Evolutionary conservation across 2,329 filamentous ascomycete genomes (phyloP).

Genomic region (Alternaria longipes): DNA sequence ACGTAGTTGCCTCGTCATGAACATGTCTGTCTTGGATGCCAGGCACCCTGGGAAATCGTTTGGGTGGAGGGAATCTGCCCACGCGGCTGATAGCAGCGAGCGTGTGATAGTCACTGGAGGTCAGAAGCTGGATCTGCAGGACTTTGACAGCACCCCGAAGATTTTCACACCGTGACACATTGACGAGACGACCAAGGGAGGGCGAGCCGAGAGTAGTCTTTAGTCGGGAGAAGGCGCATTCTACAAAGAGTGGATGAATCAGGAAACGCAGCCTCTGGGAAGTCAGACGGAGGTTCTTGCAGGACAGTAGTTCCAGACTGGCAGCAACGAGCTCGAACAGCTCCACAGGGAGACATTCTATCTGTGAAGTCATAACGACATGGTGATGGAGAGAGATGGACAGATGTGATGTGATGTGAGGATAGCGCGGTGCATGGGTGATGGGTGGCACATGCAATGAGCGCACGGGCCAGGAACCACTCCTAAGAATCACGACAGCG

Average conservation of each 20-base stretch:
- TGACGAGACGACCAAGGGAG: constrained; percentile 34
- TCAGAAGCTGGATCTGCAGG: constrained; percentile 38
- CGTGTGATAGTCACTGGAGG: constrained; percentile 32
- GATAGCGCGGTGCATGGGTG: not conserved
- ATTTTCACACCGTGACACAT: constrained; percentile 26
- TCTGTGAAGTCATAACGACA: constrained; percentile 29
- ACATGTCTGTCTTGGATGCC: constrained; percentile 29
- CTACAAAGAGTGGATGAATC: constrained; percentile 33
- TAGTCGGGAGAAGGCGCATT: constrained; percentile 32
- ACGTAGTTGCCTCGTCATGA: constrained; percentile 30
- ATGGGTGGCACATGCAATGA: constrained; percentile 1
- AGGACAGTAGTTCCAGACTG: constrained; percentile 26
- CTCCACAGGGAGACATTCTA: constrained; percentile 43
- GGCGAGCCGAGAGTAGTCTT: constrained; percentile 35
- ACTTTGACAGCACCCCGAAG: constrained; percentile 28
- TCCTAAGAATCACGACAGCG: constrained; percentile 13
- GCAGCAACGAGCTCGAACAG: constrained; percentile 37
- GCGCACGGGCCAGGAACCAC: constrained; percentile 1
- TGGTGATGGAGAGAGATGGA: not conserved
- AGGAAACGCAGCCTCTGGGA: constrained; percentile 35
- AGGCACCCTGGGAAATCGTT: constrained; percentile 35
- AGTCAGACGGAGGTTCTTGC: constrained; percentile 34
- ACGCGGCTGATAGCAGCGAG: constrained; percentile 33
- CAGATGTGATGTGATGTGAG: not conserved
- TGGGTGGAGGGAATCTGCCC: constrained; percentile 40